Evolutionary conservation across 768 basidiomycete genomes (phyloP), one percentile per base, ranked within the genome.

Genomic region (Floccularia luteovirens): DNA sequence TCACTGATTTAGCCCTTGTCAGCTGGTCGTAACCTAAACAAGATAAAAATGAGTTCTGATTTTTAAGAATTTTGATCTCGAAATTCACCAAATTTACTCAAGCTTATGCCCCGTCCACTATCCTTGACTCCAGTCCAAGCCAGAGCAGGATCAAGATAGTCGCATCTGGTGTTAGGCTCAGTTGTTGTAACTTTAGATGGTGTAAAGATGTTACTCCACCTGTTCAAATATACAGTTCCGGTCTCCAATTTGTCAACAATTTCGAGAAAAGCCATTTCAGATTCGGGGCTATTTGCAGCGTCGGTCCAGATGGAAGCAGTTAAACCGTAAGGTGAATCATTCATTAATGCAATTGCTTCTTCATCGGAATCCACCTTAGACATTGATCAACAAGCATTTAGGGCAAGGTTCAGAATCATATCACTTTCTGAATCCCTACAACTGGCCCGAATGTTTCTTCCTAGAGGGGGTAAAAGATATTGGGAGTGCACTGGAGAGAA

Each of bases 291-390:
- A 2, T 61, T 62, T 21, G 73, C 69, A 0, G 69, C 74, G 49
- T 88, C 75, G 1, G 96, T 97, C 96, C 94, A 99, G 23, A 99
- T 58, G 13, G 90, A 92, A 3, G 90, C 90, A 1, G 94, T 99
- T 16, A 99, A 70, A 11, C 96, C 96, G 54, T 93, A 98, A 0
- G 77, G 77, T 12, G 93, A 96, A 58, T 98, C 92, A 58, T 99
- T 98, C 88, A 99, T 99, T 23, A 98, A 74, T 13, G 61, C 56
- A 41, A 97, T 63, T 1, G 96, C 96, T 56, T 94, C 90, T 32
- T 82, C 85, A 56, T 97, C 96, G 0, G 79, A 79, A 6, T 73
- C 66, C 16, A 90, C 86, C 85, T 87, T 6, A n/a, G 14, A n/a
- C 14, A 10, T 7, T 6, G 14, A 33, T 20, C n/a, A 12, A 13